Evolutionary conservation across 2,329 filamentous ascomycete genomes (phyloP).

Genomic region (Chaetomium globosum): DNA sequence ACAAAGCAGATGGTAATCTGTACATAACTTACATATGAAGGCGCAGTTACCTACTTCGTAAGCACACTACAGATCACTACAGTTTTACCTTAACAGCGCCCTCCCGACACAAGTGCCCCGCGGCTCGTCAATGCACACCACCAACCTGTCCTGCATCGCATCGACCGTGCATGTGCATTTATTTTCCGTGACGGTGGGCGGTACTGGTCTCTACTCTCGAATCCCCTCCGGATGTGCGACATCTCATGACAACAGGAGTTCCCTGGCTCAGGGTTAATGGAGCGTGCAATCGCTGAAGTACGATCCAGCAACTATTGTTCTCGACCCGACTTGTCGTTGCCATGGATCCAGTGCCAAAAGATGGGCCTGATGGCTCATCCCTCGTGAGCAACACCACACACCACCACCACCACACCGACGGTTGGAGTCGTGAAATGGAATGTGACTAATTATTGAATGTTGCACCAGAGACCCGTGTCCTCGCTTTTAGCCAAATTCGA

Average conservation of each 20-base stretch:
- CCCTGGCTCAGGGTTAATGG: slow-evolving; percentile 43
- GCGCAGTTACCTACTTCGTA: not conserved
- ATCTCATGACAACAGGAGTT: slow-evolving; percentile 35
- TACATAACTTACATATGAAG: not conserved
- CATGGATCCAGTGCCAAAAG: slow-evolving; percentile 52
- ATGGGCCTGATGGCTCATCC: slow-evolving; percentile 75
- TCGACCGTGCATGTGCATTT: slow-evolving; percentile 8
- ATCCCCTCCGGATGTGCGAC: slow-evolving; percentile 26
- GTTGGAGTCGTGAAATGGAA: not conserved
- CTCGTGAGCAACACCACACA: slow-evolving; percentile 56
- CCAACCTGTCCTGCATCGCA: slow-evolving; percentile 11
- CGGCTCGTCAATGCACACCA: slow-evolving; percentile 17
- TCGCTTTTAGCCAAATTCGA: slow-evolving; percentile 81
- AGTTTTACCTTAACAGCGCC: not conserved
- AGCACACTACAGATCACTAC: not conserved
- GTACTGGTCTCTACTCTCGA: not conserved
- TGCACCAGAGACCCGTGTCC: slow-evolving; percentile 72
- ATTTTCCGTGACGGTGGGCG: slow-evolving; percentile 21
- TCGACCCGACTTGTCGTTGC: slow-evolving; percentile 33
- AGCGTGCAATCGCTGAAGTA: slow-evolving; percentile 25
- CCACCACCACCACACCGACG: not conserved
- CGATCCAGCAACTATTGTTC: slow-evolving; percentile 23
- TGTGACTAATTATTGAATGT: slow-evolving; percentile 36
- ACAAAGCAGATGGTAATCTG: slow-evolving; percentile 7
- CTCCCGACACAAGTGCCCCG: slow-evolving; percentile 17